Percentiles rank a stretch among this genome's conserved stretches.
Conservation (phyloP, 176 grass and related monocot genomes). For the Avena sativa region DNA sequence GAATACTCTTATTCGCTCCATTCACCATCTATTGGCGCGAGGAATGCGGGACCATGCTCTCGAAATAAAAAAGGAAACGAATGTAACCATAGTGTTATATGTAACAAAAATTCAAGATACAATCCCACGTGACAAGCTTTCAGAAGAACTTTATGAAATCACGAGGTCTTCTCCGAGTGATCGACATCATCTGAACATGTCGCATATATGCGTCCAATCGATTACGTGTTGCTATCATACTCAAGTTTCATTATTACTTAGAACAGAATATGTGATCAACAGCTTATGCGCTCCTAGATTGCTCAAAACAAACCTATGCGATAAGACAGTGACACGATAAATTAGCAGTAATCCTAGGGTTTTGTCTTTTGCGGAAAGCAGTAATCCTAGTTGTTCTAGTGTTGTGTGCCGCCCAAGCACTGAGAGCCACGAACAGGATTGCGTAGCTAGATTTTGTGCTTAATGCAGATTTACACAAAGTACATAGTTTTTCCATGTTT, state of each 20-base stretch:
- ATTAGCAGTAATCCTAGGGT: not conserved
- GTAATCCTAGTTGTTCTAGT: not conserved
- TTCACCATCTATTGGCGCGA: no score
- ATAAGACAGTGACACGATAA: constrained; percentile 34
- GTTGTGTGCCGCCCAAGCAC: constrained; percentile 24
- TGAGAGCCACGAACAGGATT: constrained; percentile 45
- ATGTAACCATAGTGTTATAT: no score
- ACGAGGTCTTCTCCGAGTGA: no score
- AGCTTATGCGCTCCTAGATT: constrained; percentile 33
- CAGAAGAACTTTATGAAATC: no score
- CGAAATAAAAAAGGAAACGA: no score
- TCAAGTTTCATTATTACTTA: constrained; percentile 20
- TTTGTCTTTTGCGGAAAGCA: not conserved
- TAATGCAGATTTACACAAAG: not conserved
- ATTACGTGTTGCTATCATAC: constrained; percentile 13
- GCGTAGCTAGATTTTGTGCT: constrained; percentile 26
- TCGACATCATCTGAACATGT: no score
- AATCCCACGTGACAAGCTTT: no score
- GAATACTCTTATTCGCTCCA: no score
- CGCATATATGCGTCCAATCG: not conserved
- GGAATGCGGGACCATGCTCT: no score
- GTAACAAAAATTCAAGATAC: no score
- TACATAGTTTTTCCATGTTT: not conserved
- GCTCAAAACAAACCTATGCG: not conserved
- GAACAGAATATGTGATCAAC: constrained; percentile 31